Conservation (phyloP, 2,329 filamentous ascomycete species). For the Colletotrichum lentis region DNA sequence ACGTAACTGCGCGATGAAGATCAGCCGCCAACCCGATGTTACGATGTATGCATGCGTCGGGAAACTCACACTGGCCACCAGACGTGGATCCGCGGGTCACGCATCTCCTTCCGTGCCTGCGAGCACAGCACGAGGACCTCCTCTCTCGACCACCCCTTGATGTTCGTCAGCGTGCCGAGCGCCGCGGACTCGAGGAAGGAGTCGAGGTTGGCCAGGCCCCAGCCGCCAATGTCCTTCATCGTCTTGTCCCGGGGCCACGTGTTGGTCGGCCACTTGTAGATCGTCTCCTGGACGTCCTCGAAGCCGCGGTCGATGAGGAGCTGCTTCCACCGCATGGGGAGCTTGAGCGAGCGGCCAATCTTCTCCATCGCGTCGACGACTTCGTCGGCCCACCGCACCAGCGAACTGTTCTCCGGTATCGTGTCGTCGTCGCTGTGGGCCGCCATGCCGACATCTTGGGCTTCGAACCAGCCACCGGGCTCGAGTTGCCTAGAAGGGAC, state of each 20-base stretch:
- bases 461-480: slow-evolving; percentile 48
- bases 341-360: slow-evolving; percentile 45
- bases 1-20: background rate
- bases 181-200: slow-evolving; percentile 48
- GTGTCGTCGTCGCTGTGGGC: slow-evolving; percentile 47
- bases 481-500: slow-evolving; percentile 41
- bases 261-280: slow-evolving; percentile 49
- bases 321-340: slow-evolving; percentile 43
- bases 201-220: slow-evolving; percentile 45
- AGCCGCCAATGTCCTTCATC: slow-evolving; percentile 49
- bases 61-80: slow-evolving; percentile 40
- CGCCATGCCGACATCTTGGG: slow-evolving; percentile 44
- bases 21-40: background rate
- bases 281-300: slow-evolving; percentile 45
- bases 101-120: slow-evolving; percentile 41
- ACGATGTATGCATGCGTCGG: background rate
- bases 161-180: slow-evolving; percentile 50
- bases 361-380: slow-evolving; percentile 46
- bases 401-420: slow-evolving; percentile 43
- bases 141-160: slow-evolving; percentile 48
- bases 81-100: slow-evolving; percentile 42
- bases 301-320: slow-evolving; percentile 47
- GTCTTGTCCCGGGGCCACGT: slow-evolving; percentile 48
- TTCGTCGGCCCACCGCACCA: slow-evolving; percentile 46
- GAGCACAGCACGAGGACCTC: slow-evolving; percentile 43